Evolutionary conservation across 208 protist species (phyloP).

Genomic region (Leishmania mexicana): DNA sequence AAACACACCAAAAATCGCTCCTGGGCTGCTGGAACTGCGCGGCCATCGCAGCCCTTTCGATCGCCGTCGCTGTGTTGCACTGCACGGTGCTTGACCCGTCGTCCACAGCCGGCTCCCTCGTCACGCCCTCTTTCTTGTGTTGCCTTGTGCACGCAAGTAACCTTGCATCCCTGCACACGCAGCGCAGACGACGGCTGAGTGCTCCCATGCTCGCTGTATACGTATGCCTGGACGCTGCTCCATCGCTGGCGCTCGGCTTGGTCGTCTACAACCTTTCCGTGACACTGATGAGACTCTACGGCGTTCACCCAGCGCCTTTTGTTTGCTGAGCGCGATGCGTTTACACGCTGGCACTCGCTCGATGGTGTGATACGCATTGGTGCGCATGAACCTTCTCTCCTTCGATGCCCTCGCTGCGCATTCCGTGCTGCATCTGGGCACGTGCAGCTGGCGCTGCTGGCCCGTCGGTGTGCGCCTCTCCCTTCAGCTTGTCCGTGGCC

Average conservation of each 20-base stretch:
- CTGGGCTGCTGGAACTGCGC: constrained; percentile 40
- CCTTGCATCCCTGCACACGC: constrained; percentile 39
- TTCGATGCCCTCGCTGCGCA: background rate
- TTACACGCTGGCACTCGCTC: background rate
- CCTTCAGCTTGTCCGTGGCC: background rate
- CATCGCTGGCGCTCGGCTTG: constrained; percentile 50
- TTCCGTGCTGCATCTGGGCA: background rate
- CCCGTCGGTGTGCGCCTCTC: background rate
- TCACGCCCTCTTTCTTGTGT: constrained; percentile 50
- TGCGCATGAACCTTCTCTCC: background rate
- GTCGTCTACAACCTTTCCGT: constrained; percentile 43
- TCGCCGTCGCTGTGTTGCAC: constrained; percentile 42
- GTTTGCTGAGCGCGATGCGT: constrained; percentile 5
- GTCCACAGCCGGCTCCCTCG: constrained; percentile 25
- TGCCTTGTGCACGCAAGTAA: constrained; percentile 45
- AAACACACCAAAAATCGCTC: constrained; percentile 42
- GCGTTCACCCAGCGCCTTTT: constrained; percentile 9
- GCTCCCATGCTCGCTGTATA: constrained; percentile 63
- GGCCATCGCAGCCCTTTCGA: constrained; percentile 31
- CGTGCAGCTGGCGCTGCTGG: background rate
- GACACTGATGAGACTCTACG: constrained; percentile 10
- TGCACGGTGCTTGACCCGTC: constrained; percentile 40
- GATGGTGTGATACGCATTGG: background rate
- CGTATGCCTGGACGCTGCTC: constrained; percentile 55
- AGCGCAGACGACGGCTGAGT: constrained; percentile 27